These are phyloP conservation scores for Yamadazyma friedrichii DNA, from an alignment of 1,139 yeast genomes.

Conservation along the genomic window DNA sequence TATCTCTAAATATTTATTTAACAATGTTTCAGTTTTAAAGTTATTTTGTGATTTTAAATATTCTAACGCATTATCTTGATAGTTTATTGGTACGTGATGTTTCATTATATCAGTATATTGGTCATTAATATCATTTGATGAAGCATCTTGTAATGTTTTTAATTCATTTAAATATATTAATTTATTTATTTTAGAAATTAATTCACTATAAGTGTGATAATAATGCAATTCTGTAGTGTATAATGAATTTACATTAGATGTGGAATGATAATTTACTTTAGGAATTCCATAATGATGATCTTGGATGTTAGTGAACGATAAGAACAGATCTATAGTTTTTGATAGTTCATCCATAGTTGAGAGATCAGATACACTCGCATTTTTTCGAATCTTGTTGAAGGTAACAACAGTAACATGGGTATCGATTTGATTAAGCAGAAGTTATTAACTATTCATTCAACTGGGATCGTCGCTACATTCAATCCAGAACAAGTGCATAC, in stretches of 20 bases:
- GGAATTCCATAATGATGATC: constrained; percentile 32
- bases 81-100: constrained; percentile 8
- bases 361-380: neutral
- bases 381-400: constrained; percentile 7
- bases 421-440: constrained; percentile 21
- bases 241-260: constrained; percentile 1
- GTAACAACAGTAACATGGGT: constrained; percentile 3
- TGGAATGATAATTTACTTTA: constrained; percentile 9
- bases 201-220: constrained; percentile 18
- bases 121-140: constrained; percentile 15
- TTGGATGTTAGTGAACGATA: constrained; percentile 18
- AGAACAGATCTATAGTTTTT: constrained; percentile 13
- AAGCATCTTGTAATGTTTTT: constrained; percentile 16
- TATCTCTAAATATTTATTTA: constrained; percentile 25
- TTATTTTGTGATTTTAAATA: constrained; percentile 18
- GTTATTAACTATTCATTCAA: constrained; percentile 23
- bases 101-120: constrained; percentile 13
- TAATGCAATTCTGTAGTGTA: constrained; percentile 22
- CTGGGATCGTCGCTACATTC: constrained; percentile 38
- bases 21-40: constrained; percentile 23
- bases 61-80: neutral
- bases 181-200: constrained; percentile 25
- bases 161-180: constrained; percentile 31
- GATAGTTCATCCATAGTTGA: constrained; percentile 10
- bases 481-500: constrained; percentile 32